phyloP scores from a whole-genome alignment of 108 stramenopile species.

The Nannochloropsis oceanica region DNA sequence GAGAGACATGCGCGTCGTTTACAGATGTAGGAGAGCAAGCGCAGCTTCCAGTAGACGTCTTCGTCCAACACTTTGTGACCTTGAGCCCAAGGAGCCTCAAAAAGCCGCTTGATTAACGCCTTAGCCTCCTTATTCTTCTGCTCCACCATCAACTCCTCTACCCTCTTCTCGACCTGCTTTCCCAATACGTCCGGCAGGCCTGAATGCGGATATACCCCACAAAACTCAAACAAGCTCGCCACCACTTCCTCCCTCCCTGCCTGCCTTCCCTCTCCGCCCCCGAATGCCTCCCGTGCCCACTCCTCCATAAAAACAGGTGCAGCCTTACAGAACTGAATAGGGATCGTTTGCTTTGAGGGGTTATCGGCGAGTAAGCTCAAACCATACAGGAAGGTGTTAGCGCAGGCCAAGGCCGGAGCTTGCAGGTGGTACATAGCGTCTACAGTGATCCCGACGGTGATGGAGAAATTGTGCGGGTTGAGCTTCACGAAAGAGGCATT shows the following conservation, averaged over 20 bases:
- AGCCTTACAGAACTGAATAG: not conserved
- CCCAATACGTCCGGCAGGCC: not conserved
- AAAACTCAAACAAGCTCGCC: not conserved
- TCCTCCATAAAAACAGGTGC: not conserved
- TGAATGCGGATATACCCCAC: not conserved
- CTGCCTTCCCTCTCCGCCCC: not conserved
- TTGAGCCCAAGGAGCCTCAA: not conserved
- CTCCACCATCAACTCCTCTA: not conserved
- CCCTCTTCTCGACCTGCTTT: not conserved
- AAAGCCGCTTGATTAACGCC: not conserved
- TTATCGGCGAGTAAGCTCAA: not conserved
- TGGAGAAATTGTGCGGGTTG: not conserved
- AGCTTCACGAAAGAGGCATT: not conserved
- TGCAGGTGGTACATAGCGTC: not conserved
- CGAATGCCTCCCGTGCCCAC: not conserved
- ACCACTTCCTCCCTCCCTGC: not conserved
- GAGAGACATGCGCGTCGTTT: not conserved
- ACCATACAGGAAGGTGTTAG: not conserved
- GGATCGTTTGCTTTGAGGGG: not conserved
- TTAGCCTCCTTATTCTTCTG: not conserved
- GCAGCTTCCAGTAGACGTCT: not conserved
- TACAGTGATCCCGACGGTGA: not conserved
- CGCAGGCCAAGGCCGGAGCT: not conserved
- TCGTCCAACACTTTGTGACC: not conserved
- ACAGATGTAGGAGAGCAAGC: not conserved